Evolutionary conservation across 495 filamentous ascomycete genomes (phyloP).

Genomic region (Penicillium flavigenum): DNA sequence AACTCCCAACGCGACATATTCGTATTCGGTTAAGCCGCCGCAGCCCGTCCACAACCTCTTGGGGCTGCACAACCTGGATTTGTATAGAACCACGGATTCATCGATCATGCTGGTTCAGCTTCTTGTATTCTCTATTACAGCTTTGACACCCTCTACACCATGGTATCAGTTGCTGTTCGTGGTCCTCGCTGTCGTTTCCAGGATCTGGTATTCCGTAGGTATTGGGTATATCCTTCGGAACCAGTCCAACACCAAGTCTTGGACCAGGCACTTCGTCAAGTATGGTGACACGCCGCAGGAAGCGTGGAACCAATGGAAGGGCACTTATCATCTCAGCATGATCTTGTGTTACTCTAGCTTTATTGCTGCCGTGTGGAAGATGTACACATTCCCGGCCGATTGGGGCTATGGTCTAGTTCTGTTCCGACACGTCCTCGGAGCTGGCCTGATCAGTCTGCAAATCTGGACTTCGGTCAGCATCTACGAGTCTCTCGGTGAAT

Average conservation of each 20-base stretch:
- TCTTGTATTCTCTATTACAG: slow-evolving; percentile 69
- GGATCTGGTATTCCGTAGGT: slow-evolving; percentile 89
- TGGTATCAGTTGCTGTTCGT: slow-evolving; percentile 76
- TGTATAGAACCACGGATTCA: slow-evolving; percentile 80
- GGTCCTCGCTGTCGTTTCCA: slow-evolving; percentile 74
- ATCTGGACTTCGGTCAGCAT: slow-evolving; percentile 92
- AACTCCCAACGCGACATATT: slow-evolving; percentile 36
- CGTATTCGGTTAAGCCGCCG: slow-evolving; percentile 50
- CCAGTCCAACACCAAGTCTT: slow-evolving; percentile 86
- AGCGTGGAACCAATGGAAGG: slow-evolving; percentile 98
- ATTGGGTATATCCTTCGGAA: slow-evolving; percentile 79
- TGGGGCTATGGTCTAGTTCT: slow-evolving; percentile 82
- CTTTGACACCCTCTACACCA: slow-evolving; percentile 74
- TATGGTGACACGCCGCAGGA: slow-evolving; percentile 86
- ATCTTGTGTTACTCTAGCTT: slow-evolving; percentile 85
- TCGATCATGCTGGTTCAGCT: slow-evolving; percentile 71
- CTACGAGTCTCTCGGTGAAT: slow-evolving; percentile 94
- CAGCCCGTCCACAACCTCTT: slow-evolving; percentile 74
- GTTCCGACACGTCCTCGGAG: slow-evolving; percentile 82
- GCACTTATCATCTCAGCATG: slow-evolving; percentile 89
- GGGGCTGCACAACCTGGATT: slow-evolving; percentile 79
- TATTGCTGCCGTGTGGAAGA: slow-evolving; percentile 90
- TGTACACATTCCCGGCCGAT: slow-evolving; percentile 81
- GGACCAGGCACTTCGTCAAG: slow-evolving; percentile 97
- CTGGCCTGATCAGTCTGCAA: slow-evolving; percentile 79